A percentile compares a stretch with the other conserved stretches of the same genome.
Conservation (phyloP, 2,329 filamentous ascomycete species). For the Onygenales sp. region DNA sequence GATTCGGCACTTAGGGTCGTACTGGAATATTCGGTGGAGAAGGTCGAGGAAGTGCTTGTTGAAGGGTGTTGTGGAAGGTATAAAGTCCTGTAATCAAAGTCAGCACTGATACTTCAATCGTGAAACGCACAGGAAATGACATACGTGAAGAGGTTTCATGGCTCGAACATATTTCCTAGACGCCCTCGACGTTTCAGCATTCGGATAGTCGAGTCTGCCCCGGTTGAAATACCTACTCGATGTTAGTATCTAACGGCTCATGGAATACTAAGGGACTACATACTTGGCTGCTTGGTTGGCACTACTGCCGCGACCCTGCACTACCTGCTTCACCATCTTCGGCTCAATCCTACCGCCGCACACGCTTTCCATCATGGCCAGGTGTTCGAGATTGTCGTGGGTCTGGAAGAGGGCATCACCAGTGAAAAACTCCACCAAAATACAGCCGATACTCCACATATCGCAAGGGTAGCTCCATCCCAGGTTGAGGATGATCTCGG, state of each 20-base stretch:
- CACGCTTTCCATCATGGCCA: conserved; percentile 61
- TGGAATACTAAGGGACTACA: conserved; percentile 18
- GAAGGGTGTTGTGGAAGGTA: conserved; percentile 49
- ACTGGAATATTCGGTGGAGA: conserved; percentile 54
- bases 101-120: background rate
- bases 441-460: conserved; percentile 62
- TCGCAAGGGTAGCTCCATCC: conserved; percentile 61
- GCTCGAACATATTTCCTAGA: conserved; percentile 58
- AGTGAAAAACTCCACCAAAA: conserved; percentile 59
- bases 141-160: conserved; percentile 55
- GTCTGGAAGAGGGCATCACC: conserved; percentile 60
- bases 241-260: conserved; percentile 21
- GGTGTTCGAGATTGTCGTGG: conserved; percentile 58
- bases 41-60: conserved; percentile 56
- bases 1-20: conserved; percentile 56
- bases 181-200: conserved; percentile 52
- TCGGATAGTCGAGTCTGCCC: conserved; percentile 53
- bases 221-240: conserved; percentile 43
- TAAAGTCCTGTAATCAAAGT: conserved; percentile 46
- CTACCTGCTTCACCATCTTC: conserved; percentile 45
- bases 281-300: conserved; percentile 49
- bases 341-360: conserved; percentile 48
- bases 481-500: conserved; percentile 58
- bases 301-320: conserved; percentile 37
- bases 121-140: conserved; percentile 12